Conservation (phyloP, 225 moss, liverwort and hornwort genomes). For the Polytrichum commune region DNA sequence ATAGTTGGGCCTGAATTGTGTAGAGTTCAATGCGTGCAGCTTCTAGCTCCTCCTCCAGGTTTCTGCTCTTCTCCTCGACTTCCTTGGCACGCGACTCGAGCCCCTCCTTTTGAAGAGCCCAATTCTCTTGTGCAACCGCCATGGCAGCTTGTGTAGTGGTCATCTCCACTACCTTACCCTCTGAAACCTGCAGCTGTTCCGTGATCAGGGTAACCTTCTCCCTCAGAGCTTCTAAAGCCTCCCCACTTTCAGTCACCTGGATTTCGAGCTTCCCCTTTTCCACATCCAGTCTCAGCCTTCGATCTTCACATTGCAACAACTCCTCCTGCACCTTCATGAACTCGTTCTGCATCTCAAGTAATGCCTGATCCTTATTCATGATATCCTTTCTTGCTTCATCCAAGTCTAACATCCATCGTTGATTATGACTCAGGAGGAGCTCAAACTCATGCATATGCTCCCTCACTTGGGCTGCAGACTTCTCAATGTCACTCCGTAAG, state of each 20-base stretch:
- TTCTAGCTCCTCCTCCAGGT: conserved; percentile 34
- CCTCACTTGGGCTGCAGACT: conserved; percentile 18
- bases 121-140: conserved; percentile 38
- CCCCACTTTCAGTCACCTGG: conserved; percentile 14
- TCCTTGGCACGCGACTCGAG: conserved; percentile 15
- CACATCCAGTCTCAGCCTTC: conserved; percentile 13
- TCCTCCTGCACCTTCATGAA: conserved; percentile 32
- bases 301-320: conserved; percentile 21
- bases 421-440: conserved; percentile 13
- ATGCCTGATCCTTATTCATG: conserved; percentile 11
- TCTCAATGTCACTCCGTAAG: conserved; percentile 33
- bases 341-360: conserved; percentile 13
- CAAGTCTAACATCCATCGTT: conserved; percentile 20
- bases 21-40: conserved; percentile 8
- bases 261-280: conserved; percentile 28
- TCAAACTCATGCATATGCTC: conserved; percentile 17
- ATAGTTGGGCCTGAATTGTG: conserved; percentile 2
- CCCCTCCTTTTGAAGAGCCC: conserved; percentile 26
- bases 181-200: conserved; percentile 26
- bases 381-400: conserved; percentile 14
- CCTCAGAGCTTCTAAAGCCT: conserved; percentile 12
- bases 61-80: conserved; percentile 12
- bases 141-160: conserved; percentile 33
- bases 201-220: conserved; percentile 15
- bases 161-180: conserved; percentile 25